Evolutionary conservation across 768 basidiomycete species (phyloP), one percentile per base, ranked within the genome.

Genomic region (Podaxis sp.): DNA sequence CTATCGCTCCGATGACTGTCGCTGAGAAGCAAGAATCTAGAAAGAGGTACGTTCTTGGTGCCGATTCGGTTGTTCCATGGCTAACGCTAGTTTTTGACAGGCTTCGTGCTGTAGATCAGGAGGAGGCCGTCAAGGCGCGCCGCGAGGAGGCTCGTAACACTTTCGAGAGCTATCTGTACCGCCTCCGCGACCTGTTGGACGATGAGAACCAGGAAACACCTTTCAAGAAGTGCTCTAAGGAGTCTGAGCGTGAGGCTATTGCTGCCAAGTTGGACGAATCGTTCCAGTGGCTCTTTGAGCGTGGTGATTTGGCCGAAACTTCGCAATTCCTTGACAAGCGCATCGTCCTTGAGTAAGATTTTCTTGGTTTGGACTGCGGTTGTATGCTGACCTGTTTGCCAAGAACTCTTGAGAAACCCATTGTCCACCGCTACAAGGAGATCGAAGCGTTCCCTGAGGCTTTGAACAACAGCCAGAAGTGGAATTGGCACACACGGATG

Each of bases 81-180:
- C 44, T 46, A 19, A 46, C 5, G 5, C 24, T 24, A 26, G 22
- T 53, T 53, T 66, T 28, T 11, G 53, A 44, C 24, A 97, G 96
- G 72, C 80, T 99, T 11, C 85, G 89, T 12, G 86, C 87, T 9
- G 80, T 96, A 63, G 92, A 96, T 67, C 73, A 79, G 6, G 87
- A 89, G 59, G 96, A 99, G 76, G 77, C 81, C 2, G 83, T 87
- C 17, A 94, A 93, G 73, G 81, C 80, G 36, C 85, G 86, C 58
- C 87, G 87, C 36, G 96, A 96, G 69, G 97, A 99, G 73, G 93
- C 94, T 2, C 83, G 90, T 33, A 99, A 99, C 75, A 81, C 84
- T 26, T 85, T 99, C 57, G 97, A 99, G 74, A 86, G 89, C 36
- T 97, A 97, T 71, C 75, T 99, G n/a, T 99, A 99, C 78, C 85